Evolutionary conservation across 192 early-diverging fungal species (phyloP).

Genomic region (Mortierella claussenii): DNA sequence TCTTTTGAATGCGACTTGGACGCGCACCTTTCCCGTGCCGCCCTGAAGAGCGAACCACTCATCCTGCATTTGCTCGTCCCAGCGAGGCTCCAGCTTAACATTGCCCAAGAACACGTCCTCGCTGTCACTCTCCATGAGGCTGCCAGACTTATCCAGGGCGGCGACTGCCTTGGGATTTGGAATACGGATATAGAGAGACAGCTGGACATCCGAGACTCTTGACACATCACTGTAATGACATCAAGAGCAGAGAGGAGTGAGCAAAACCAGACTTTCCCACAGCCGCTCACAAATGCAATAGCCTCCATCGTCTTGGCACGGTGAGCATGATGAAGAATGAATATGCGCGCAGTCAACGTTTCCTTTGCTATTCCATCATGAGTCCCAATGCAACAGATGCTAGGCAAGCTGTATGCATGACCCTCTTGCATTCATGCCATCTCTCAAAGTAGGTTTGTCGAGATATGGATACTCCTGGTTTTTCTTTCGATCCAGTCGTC

Average conservation of each 20-base stretch:
- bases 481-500: background rate
- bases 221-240: constrained; percentile 65
- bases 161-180: constrained; percentile 57
- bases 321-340: too few relatives aligned
- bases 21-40: constrained; percentile 76
- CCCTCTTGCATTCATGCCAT: background rate
- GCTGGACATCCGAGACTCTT: constrained; percentile 67
- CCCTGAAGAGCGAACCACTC: constrained; percentile 73
- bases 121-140: constrained; percentile 43
- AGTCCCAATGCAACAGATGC: too few relatives aligned
- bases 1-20: constrained; percentile 80
- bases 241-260: background rate
- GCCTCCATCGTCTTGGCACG: too few relatives aligned
- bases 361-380: too few relatives aligned
- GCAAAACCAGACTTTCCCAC: too few relatives aligned
- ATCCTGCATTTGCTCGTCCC: constrained; percentile 67
- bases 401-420: constrained; percentile 13
- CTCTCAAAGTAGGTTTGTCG: background rate
- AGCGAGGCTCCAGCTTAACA: constrained; percentile 66
- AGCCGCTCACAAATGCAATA: too few relatives aligned
- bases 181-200: constrained; percentile 69
- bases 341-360: too few relatives aligned
- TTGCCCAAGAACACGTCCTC: constrained; percentile 67
- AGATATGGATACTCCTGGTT: constrained; percentile 7
- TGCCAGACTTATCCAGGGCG: constrained; percentile 54